Percentiles rank a stretch among this genome's conserved stretches.
These are phyloP conservation scores for Fusarium dlaminii DNA, from an alignment of 2,329 filamentous ascomycete genomes.

Conservation along the genomic window DNA sequence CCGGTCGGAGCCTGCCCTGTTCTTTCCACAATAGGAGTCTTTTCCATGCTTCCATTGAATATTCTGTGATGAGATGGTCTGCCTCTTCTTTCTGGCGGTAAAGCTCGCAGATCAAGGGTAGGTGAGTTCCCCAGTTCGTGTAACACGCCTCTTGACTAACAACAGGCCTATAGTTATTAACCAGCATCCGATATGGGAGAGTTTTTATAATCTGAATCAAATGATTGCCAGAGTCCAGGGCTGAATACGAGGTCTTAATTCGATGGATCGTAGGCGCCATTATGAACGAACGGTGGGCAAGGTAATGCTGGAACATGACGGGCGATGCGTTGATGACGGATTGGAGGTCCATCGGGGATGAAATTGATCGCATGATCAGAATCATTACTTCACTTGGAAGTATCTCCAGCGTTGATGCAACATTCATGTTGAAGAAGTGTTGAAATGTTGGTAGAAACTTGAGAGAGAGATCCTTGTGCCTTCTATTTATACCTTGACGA, in stretches of 20 bases:
- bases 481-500: neutral
- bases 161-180: rapidly evolving
- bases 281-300: neutral
- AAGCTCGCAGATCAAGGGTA: neutral
- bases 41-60: neutral
- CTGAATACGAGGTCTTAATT: neutral
- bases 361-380: neutral
- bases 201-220: rapidly evolving
- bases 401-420: rapidly evolving
- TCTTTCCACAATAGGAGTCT: rapidly evolving
- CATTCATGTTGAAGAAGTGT: neutral
- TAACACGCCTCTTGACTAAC: neutral
- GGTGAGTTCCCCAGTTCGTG: neutral
- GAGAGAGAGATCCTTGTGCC: no score
- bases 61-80: neutral
- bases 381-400: neutral
- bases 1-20: neutral
- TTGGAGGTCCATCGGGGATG: neutral
- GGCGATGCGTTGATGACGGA: neutral
- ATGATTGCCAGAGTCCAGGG: rapidly evolving
- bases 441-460: no score
- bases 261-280: no score
- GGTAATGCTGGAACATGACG: neutral
- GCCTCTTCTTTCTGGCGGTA: neutral
- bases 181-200: neutral